These are phyloP conservation scores for Rhodotorula graminis DNA, from an alignment of 768 basidiomycete species.

Conservation along the genomic window DNA sequence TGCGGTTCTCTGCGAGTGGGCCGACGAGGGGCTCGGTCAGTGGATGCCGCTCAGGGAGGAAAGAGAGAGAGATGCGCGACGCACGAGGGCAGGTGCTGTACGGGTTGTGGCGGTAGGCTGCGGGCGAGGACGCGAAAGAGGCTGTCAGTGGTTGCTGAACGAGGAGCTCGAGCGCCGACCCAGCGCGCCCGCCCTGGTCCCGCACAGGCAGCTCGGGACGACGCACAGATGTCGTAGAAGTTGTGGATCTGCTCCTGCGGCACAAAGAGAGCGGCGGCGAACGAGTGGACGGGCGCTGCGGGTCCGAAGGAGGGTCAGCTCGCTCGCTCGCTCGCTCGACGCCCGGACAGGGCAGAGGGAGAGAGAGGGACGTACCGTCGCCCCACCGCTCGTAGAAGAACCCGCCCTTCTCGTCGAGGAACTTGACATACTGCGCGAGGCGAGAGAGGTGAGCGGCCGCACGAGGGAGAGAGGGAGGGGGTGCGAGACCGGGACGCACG, in stretches of 20 bases:
- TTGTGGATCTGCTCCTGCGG: conserved; percentile 85
- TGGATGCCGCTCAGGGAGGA: background rate
- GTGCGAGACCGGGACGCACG: background rate
- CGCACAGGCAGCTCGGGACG: background rate
- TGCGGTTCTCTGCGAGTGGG: background rate
- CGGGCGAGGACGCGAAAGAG: conserved; percentile 51
- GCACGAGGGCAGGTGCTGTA: conserved; percentile 49
- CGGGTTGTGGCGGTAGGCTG: conserved; percentile 63
- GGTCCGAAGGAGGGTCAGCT: background rate
- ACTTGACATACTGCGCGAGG: conserved; percentile 65
- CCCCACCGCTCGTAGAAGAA: conserved; percentile 68
- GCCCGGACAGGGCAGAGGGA: background rate
- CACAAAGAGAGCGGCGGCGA: conserved; percentile 83
- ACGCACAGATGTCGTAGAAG: conserved; percentile 55
- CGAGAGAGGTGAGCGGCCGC: no score
- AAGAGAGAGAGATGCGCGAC: conserved; percentile 49
- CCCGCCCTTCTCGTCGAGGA: conserved; percentile 69
- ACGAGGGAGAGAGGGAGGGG: background rate
- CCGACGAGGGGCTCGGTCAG: no score
- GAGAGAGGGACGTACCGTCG: conserved; percentile 49
- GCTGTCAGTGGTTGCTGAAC: background rate
- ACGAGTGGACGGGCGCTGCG: conserved; percentile 73
- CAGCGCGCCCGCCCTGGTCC: no score
- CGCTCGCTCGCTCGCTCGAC: no score
- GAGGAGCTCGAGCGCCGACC: background rate